Evolutionary conservation across 2,329 filamentous ascomycete genomes (phyloP).

Genomic region (Aspergillus brasiliensis): DNA sequence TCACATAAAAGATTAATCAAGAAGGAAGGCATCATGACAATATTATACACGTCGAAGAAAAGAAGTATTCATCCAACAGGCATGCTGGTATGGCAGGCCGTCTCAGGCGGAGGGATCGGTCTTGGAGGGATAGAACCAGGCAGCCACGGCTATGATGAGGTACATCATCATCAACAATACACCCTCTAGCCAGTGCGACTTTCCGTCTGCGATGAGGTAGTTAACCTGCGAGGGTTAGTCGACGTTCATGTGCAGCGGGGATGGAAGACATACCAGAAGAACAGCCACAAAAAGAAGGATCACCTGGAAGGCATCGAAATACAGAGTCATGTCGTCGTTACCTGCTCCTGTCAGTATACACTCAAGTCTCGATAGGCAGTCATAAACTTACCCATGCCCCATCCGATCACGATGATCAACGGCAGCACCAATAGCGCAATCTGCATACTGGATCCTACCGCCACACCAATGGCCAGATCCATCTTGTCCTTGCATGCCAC

Average conservation of each 20-base stretch:
- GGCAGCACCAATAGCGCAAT: conserved; percentile 66
- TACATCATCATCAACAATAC: conserved; percentile 62
- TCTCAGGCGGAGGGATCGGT: neutral
- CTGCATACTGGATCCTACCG: conserved; percentile 67
- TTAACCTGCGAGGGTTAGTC: conserved; percentile 51
- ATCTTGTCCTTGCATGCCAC: conserved; percentile 68
- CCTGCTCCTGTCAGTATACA: conserved; percentile 30
- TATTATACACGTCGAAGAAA: neutral
- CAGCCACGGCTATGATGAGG: conserved; percentile 62
- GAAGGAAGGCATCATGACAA: neutral
- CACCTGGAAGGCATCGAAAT: conserved; percentile 88
- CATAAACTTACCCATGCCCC: conserved; percentile 52
- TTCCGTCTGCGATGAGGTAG: conserved; percentile 64
- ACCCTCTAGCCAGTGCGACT: conserved; percentile 63
- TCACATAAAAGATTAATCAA: neutral
- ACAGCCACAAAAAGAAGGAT: conserved; percentile 62
- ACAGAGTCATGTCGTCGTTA: conserved; percentile 68
- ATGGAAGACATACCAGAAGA: conserved; percentile 39
- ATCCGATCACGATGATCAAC: conserved; percentile 62
- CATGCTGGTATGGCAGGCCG: neutral
- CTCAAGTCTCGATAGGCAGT: neutral
- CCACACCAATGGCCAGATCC: conserved; percentile 67
- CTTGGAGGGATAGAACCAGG: conserved; percentile 42
- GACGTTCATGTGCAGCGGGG: neutral
- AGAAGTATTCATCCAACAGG: neutral